phyloP scores from a whole-genome alignment of 2,329 filamentous ascomycete genomes.

The Epichloe aotearoae region DNA sequence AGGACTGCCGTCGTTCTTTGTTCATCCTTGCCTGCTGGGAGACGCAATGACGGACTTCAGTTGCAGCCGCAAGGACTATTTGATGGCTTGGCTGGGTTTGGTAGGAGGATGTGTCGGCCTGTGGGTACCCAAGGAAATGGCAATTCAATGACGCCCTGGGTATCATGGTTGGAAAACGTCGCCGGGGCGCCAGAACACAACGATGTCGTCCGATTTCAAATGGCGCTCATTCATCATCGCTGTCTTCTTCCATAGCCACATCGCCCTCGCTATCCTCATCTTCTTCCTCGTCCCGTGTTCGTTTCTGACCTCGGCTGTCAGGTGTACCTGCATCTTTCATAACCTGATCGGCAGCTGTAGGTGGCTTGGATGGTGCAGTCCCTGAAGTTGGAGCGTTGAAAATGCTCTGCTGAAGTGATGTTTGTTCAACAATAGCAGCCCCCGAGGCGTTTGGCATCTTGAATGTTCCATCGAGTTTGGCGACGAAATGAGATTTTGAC shows the following conservation, averaged over 20 bases:
- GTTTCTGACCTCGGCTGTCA: constrained; percentile 53
- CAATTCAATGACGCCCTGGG: constrained; percentile 19
- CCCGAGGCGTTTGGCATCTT: constrained; percentile 47
- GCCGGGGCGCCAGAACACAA: not conserved
- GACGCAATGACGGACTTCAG: constrained; percentile 61
- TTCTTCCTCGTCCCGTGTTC: constrained; percentile 51
- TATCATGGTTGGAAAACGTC: not conserved
- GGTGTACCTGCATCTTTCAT: constrained; percentile 39
- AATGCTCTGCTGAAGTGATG: constrained; percentile 66
- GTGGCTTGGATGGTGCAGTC: constrained; percentile 35
- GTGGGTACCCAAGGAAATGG: constrained; percentile 60
- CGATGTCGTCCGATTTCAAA: not conserved
- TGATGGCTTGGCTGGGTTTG: constrained; percentile 81
- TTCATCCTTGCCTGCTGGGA: constrained; percentile 84
- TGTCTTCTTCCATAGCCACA: constrained; percentile 56
- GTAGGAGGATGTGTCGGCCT: constrained; percentile 71
- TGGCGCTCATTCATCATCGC: constrained; percentile 50
- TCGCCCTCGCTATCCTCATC: constrained; percentile 57
- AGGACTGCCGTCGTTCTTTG: constrained; percentile 68
- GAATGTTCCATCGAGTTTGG: constrained; percentile 87
- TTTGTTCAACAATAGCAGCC: constrained; percentile 47
- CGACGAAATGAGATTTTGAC: constrained; percentile 73
- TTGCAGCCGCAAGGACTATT: constrained; percentile 53
- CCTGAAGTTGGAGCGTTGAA: constrained; percentile 55
- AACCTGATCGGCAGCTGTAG: constrained; percentile 30